These are phyloP conservation scores for Microcyclosporella mali DNA, from an alignment of 2,329 filamentous ascomycete genomes.

Conservation along the genomic window DNA sequence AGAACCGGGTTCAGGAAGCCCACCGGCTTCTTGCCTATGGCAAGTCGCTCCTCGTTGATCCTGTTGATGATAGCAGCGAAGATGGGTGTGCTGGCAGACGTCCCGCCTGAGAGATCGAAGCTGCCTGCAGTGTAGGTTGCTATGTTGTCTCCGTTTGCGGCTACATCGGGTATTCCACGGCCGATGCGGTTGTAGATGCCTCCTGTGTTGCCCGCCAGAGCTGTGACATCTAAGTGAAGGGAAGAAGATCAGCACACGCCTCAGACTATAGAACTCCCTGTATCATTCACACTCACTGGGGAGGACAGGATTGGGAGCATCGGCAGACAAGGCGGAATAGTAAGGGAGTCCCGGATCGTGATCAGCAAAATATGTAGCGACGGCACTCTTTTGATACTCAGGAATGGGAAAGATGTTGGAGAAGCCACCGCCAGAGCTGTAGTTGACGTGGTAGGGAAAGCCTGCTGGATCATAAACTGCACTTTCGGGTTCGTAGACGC, in stretches of 20 bases:
- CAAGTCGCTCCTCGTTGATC: conserved; percentile 34
- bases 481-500: conserved; percentile 14
- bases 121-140: conserved; percentile 31
- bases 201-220: conserved; percentile 29
- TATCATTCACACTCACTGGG: too few species aligned
- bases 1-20: conserved; percentile 38
- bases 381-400: conserved; percentile 28
- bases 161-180: conserved; percentile 43
- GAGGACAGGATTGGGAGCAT: background rate
- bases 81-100: conserved; percentile 44
- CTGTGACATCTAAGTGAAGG: conserved; percentile 18
- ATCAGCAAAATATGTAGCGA: conserved; percentile 23
- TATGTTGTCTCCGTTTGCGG: conserved; percentile 18
- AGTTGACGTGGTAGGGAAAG: conserved; percentile 19
- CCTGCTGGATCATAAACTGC: conserved; percentile 12
- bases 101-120: conserved; percentile 41
- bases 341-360: conserved; percentile 33
- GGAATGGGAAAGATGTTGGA: conserved; percentile 23
- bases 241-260: too few species aligned
- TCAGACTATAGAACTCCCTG: too few species aligned
- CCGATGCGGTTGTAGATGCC: conserved; percentile 44
- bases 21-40: conserved; percentile 31
- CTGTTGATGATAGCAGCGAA: conserved; percentile 44
- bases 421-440: conserved; percentile 39
- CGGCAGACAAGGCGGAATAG: conserved; percentile 12